Conservation (phyloP, 371 early-diverging fungal genomes). For the Apophysomyces trapeziformis region DNA sequence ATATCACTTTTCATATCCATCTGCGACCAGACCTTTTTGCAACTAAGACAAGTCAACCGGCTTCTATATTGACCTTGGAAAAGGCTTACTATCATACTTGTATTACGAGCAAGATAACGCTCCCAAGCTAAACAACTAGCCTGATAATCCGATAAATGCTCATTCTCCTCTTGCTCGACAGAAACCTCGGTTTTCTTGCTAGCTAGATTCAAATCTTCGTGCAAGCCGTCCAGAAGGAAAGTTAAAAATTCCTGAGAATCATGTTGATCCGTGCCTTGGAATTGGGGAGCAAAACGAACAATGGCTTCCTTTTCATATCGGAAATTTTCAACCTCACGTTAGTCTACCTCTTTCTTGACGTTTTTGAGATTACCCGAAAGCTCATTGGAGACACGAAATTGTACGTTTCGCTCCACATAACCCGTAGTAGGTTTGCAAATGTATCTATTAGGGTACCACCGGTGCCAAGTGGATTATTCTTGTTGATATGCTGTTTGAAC, state of each 20-base stretch:
- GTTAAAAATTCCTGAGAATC: conserved; percentile 74
- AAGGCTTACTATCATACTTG: conserved; percentile 84
- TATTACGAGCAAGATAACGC: conserved; percentile 71
- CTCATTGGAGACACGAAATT: conserved; percentile 55
- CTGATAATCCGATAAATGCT: conserved; percentile 43
- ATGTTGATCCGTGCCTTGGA: conserved; percentile 65
- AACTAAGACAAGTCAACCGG: conserved; percentile 77
- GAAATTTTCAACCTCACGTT: not conserved
- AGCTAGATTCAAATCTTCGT: conserved; percentile 56
- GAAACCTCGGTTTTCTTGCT: conserved; percentile 17
- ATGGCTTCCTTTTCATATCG: conserved; percentile 41
- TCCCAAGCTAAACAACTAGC: conserved; percentile 76
- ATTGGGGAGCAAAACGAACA: conserved; percentile 60
- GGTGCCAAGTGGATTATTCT: conserved; percentile 75
- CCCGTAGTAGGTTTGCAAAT: conserved; percentile 64
- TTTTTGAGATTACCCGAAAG: conserved; percentile 35
- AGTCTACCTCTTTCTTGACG: no score
- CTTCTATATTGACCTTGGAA: conserved; percentile 88
- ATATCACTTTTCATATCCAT: not conserved
- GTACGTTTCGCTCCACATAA: conserved; percentile 67
- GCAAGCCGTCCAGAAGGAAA: conserved; percentile 66
- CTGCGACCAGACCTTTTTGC: conserved; percentile 55
- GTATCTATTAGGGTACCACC: conserved; percentile 70
- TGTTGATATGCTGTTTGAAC: conserved; percentile 71
- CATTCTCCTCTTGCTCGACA: conserved; percentile 19